A percentile compares a stretch with the other conserved stretches of the same genome.
These are phyloP conservation scores for Corinectria fuckeliana DNA, from an alignment of 2,329 filamentous ascomycete genomes.

Conservation along the genomic window DNA sequence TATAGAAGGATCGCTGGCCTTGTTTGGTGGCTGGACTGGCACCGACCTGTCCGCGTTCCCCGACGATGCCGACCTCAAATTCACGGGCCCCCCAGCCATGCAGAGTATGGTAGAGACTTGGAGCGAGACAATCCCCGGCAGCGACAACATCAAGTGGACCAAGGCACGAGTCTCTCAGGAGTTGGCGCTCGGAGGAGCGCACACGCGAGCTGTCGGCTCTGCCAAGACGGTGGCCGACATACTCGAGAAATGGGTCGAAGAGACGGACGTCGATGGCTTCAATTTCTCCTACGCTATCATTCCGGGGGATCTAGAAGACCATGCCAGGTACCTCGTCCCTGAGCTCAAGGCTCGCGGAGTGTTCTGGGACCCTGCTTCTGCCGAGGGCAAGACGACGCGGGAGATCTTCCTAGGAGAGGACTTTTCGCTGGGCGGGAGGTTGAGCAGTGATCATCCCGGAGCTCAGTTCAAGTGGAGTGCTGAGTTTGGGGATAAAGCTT, in stretches of 20 bases:
- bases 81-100: constrained; percentile 48
- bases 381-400: too few species aligned
- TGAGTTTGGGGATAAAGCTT: too few species aligned
- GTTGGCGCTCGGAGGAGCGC: too few species aligned
- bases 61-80: constrained; percentile 54
- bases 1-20: constrained; percentile 49
- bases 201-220: neutral
- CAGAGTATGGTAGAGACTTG: constrained; percentile 33
- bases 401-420: too few species aligned
- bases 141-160: constrained; percentile 53
- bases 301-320: constrained; percentile 10
- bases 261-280: constrained; percentile 17
- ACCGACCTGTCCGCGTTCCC: constrained; percentile 50
- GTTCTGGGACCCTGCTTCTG: too few species aligned
- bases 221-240: constrained; percentile 7
- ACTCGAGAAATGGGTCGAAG: constrained; percentile 9
- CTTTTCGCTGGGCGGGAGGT: too few species aligned
- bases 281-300: constrained; percentile 45
- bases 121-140: constrained; percentile 20
- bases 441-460: too few species aligned
- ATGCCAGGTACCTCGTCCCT: constrained; percentile 17
- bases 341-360: neutral
- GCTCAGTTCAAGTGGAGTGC: too few species aligned
- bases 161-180: constrained; percentile 52
- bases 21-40: constrained; percentile 56